Conservation (phyloP, 768 basidiomycete genomes). For the Fibroporia radiculosa region DNA sequence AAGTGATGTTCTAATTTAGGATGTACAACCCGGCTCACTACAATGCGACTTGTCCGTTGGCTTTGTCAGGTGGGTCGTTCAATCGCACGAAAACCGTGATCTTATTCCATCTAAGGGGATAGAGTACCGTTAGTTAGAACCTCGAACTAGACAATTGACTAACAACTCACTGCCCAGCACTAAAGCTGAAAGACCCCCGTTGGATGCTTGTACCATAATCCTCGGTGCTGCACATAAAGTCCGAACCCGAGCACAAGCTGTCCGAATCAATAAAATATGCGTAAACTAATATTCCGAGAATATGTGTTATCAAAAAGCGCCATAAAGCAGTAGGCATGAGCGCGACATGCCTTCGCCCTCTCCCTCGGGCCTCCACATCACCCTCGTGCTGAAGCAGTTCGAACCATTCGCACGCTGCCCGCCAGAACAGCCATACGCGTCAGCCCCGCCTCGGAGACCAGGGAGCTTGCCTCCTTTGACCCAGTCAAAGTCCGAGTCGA, state of each 20-base stretch:
- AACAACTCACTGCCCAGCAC: constrained; percentile 52
- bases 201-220: constrained; percentile 68
- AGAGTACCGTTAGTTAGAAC: neutral
- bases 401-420: constrained; percentile 54
- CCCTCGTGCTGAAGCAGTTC: constrained; percentile 63
- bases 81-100: constrained; percentile 72
- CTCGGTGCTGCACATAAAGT: constrained; percentile 61
- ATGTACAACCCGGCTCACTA: constrained; percentile 39
- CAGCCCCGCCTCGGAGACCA: constrained; percentile 62
- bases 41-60: constrained; percentile 68
- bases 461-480: constrained; percentile 76
- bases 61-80: constrained; percentile 56
- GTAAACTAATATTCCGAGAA: constrained; percentile 47
- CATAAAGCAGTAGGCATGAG: neutral
- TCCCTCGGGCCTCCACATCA: constrained; percentile 70
- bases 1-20: neutral
- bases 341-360: constrained; percentile 56
- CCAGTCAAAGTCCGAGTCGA: constrained; percentile 58
- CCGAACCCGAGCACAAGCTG: constrained; percentile 44
- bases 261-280: constrained; percentile 68
- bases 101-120: constrained; percentile 49
- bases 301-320: constrained; percentile 1
- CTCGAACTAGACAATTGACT: constrained; percentile 5
- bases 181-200: constrained; percentile 59
- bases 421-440: constrained; percentile 59